phyloP scores from a whole-genome alignment of 2,329 filamentous ascomycete species.

The Fusarium tuaranense region DNA sequence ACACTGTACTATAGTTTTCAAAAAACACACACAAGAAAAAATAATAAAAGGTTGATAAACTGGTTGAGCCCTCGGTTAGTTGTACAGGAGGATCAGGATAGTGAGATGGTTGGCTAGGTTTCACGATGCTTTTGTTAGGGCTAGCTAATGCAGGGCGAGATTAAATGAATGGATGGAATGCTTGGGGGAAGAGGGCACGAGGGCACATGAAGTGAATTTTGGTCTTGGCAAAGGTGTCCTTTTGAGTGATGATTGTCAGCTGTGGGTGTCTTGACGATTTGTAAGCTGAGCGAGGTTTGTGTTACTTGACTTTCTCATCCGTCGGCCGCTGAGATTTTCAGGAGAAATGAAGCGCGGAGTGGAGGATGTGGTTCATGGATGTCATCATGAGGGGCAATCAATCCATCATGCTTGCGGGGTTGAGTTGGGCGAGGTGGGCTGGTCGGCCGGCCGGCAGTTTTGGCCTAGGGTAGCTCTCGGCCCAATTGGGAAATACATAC shows the following conservation, averaged over 20 bases:
- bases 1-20: slow-evolving; percentile 43
- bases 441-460: neutral
- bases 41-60: slow-evolving; percentile 36
- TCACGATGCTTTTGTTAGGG: slow-evolving; percentile 28
- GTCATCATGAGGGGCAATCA: slow-evolving; percentile 1
- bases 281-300: neutral
- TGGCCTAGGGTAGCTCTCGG: neutral
- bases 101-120: neutral
- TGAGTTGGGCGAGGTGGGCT: neutral
- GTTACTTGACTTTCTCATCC: neutral
- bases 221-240: neutral
- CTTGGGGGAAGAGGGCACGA: neutral
- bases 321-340: neutral
- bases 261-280: neutral
- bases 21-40: slow-evolving; percentile 24
- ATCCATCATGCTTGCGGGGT: neutral
- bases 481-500: neutral
- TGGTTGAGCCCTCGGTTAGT: neutral
- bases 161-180: neutral
- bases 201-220: neutral
- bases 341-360: neutral
- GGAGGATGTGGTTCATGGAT: neutral
- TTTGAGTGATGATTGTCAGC: neutral
- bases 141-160: slow-evolving; percentile 24
- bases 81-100: neutral